A percentile compares a stretch with the other conserved stretches of the same genome.
These are phyloP conservation scores for Alternaria panax DNA, from an alignment of 2,329 filamentous ascomycete genomes.

Conservation along the genomic window DNA sequence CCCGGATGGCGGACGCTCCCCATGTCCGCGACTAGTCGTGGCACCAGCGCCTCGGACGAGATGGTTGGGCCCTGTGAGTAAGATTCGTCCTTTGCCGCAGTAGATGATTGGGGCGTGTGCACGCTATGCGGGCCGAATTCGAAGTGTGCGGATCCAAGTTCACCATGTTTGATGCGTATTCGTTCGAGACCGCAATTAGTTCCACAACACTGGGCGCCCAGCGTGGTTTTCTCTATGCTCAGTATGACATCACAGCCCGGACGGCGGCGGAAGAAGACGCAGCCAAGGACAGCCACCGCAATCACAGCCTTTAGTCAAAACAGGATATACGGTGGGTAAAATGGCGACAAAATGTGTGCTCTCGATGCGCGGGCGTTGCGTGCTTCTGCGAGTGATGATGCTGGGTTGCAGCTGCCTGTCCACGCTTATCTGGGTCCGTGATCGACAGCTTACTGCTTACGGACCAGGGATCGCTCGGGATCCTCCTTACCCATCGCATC, in stretches of 20 bases:
- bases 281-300: not conserved
- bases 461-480: conserved; percentile 12
- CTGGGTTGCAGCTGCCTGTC: not conserved
- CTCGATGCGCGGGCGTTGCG: not conserved
- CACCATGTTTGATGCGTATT: not conserved
- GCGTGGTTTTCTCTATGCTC: conserved; percentile 3
- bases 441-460: conserved; percentile 11
- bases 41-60: conserved; percentile 7
- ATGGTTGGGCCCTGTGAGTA: not conserved
- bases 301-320: not conserved
- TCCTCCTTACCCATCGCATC: not conserved
- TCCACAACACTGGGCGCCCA: not conserved
- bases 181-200: conserved; percentile 10
- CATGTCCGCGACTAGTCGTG: conserved; percentile 4
- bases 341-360: not conserved
- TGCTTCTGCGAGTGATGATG: not conserved
- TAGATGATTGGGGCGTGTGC: conserved; percentile 1
- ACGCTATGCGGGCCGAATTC: not conserved
- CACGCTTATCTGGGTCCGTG: not conserved
- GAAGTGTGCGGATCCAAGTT: not conserved
- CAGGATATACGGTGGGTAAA: not conserved
- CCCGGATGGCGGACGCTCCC: conserved; percentile 6
- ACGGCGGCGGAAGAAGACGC: not conserved
- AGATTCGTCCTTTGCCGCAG: not conserved
- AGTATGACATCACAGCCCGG: conserved; percentile 8